A percentile compares a stretch with the other conserved stretches of the same genome.
Evolutionary conservation across 169 alveolate species (phyloP).

Genomic region (Plasmodium sp.): DNA sequence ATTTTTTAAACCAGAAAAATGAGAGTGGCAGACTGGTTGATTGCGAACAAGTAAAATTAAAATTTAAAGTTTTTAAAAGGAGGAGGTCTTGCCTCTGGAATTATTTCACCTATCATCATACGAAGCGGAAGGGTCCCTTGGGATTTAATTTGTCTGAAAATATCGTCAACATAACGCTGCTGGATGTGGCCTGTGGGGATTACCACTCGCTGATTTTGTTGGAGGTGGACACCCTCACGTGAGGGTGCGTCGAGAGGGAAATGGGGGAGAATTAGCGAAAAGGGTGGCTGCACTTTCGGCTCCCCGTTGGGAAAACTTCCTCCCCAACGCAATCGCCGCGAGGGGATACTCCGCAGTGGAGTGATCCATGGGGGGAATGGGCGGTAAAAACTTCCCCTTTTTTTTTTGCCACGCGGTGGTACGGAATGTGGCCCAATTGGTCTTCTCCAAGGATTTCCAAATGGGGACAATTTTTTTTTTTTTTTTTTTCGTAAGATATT

Average conservation of each 20-base stretch:
- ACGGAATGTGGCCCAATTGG: neutral
- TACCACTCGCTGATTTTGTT: constrained; percentile 47
- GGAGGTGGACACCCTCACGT: constrained; percentile 28
- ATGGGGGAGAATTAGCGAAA: neutral
- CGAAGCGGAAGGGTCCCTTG: neutral
- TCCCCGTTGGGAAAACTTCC: neutral
- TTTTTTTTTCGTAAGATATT: neutral
- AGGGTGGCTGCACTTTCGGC: neutral
- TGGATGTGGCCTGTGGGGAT: constrained; percentile 69
- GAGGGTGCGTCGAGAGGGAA: neutral
- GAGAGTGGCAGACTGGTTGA: neutral
- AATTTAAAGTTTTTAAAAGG: constrained; percentile 65
- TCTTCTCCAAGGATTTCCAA: neutral
- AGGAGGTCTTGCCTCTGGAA: constrained; percentile 72
- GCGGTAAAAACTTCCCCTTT: neutral
- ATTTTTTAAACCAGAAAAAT: neutral
- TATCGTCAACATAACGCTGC: constrained; percentile 48
- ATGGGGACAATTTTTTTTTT: neutral
- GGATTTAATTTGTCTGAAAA: constrained; percentile 16
- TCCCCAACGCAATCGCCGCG: neutral
- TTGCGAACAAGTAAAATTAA: constrained; percentile 11
- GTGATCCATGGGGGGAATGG: neutral
- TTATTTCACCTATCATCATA: constrained; percentile 55
- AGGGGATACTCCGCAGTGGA: neutral
- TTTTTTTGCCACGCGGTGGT: neutral